phyloP scores from a whole-genome alignment of 768 basidiomycete genomes.

The Lentinula sp. region DNA sequence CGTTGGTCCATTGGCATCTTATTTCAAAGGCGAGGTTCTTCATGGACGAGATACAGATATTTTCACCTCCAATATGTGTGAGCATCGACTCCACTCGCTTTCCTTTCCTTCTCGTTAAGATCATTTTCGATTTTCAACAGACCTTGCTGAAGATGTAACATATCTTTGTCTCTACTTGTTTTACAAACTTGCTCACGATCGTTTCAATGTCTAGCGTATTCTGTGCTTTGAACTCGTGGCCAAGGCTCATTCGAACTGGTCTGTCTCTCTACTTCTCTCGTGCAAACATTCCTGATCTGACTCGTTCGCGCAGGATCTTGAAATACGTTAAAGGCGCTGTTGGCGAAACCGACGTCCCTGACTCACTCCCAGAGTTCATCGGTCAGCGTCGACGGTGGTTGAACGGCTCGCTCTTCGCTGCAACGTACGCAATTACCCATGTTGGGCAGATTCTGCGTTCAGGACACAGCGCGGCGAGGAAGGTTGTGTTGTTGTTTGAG shows the following conservation, averaged over 20 bases:
- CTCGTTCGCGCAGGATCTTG: slow-evolving; percentile 61
- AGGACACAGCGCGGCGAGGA: slow-evolving; percentile 76
- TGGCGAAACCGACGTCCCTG: slow-evolving; percentile 93
- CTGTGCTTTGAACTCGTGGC: slow-evolving; percentile 78
- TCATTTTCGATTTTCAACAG: slow-evolving; percentile 25
- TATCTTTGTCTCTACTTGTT: neutral
- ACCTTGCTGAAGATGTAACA: slow-evolving; percentile 84
- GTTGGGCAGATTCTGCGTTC: slow-evolving; percentile 72
- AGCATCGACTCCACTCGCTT: slow-evolving; percentile 15
- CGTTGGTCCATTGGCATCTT: slow-evolving; percentile 85
- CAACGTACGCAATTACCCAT: slow-evolving; percentile 90
- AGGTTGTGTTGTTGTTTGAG: slow-evolving; percentile 69
- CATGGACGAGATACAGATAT: slow-evolving; percentile 85
- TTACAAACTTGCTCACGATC: neutral
- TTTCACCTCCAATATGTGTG: slow-evolving; percentile 96
- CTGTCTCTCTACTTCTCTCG: slow-evolving; percentile 10
- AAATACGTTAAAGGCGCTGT: slow-evolving; percentile 94
- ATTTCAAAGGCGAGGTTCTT: slow-evolving; percentile 92
- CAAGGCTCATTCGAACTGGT: slow-evolving; percentile 77
- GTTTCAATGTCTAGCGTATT: slow-evolving; percentile 52
- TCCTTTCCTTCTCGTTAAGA: too few species aligned
- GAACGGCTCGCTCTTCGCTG: slow-evolving; percentile 92
- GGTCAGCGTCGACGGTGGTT: slow-evolving; percentile 85
- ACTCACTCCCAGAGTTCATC: slow-evolving; percentile 90
- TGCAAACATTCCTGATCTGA: slow-evolving; percentile 10